These are phyloP conservation scores for Trypanosomatidae sp. DNA, from an alignment of 208 protist genomes.

Conservation along the genomic window DNA sequence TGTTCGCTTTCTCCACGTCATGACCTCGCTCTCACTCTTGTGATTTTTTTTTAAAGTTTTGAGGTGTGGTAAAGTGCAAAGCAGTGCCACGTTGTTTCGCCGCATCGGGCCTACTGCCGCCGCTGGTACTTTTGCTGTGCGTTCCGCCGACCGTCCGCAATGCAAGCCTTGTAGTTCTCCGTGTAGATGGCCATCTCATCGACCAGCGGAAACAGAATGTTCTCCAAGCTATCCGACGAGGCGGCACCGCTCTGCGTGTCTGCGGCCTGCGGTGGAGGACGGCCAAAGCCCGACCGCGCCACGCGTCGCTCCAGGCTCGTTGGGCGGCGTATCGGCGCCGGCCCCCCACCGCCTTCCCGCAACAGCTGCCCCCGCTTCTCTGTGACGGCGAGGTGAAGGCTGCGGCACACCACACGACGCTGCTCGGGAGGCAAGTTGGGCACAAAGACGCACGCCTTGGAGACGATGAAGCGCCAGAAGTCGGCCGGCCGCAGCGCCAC, in stretches of 20 bases:
- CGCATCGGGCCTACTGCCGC: too few species aligned
- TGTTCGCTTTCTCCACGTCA: too few species aligned
- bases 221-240: conserved; percentile 18
- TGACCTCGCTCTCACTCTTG: too few species aligned
- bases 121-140: too few species aligned
- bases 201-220: conserved; percentile 59
- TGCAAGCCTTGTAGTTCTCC: conserved; percentile 4
- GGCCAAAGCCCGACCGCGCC: conserved; percentile 2
- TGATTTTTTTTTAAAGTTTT: too few species aligned
- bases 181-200: conserved; percentile 57
- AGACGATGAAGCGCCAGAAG: conserved; percentile 73
- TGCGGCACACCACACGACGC: conserved; percentile 43
- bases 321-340: too few species aligned
- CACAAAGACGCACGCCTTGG: conserved; percentile 82
- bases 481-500: conserved; percentile 44
- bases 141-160: too few species aligned
- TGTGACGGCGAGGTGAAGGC: conserved; percentile 43
- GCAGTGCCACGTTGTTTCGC: too few species aligned
- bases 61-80: too few species aligned
- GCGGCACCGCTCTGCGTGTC: conserved; percentile 5
- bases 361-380: conserved; percentile 43
- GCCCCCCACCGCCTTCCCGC: not conserved
- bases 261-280: not conserved
- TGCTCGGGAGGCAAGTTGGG: conserved; percentile 42
- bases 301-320: not conserved